A percentile compares a stretch with the other conserved stretches of the same genome.
These are phyloP conservation scores for Podospora didyma DNA, from an alignment of 495 filamentous ascomycete species.

Conservation along the genomic window DNA sequence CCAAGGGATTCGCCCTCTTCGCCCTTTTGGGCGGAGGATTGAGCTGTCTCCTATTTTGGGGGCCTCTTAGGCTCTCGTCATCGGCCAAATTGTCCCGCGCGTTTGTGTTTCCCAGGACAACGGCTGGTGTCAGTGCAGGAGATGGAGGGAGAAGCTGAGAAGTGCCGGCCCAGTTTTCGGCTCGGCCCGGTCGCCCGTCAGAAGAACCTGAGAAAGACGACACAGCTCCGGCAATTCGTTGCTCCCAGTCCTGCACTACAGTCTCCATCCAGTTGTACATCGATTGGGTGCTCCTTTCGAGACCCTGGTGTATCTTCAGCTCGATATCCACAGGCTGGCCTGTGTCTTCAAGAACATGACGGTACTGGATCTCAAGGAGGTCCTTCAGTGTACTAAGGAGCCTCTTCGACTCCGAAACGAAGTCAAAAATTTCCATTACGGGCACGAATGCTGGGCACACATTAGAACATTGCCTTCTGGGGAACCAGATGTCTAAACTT, in stretches of 20 bases:
- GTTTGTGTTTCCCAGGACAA: conserved; percentile 9
- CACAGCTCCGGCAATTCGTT: conserved; percentile 16
- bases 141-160: conserved; percentile 20
- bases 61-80: conserved; percentile 5
- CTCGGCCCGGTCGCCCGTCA: background rate
- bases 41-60: conserved; percentile 8
- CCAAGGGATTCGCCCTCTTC: conserved; percentile 14
- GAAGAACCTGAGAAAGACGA: conserved; percentile 13
- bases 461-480: background rate
- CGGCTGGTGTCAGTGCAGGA: conserved; percentile 22
- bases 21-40: conserved; percentile 16
- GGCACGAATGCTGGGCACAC: conserved; percentile 22
- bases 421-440: conserved; percentile 31
- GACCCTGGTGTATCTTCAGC: conserved; percentile 24
- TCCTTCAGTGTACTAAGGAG: conserved; percentile 19
- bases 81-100: background rate
- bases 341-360: conserved; percentile 21
- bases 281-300: conserved; percentile 22
- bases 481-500: background rate
- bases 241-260: conserved; percentile 27
- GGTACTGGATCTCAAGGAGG: conserved; percentile 26
- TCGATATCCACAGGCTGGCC: conserved; percentile 13
- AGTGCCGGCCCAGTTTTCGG: conserved; percentile 19
- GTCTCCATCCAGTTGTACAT: conserved; percentile 30
- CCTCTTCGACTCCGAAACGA: conserved; percentile 25